Base-by-base conservation (phyloP, 768 basidiomycete species). In the Termitomyces sp. region DNA sequence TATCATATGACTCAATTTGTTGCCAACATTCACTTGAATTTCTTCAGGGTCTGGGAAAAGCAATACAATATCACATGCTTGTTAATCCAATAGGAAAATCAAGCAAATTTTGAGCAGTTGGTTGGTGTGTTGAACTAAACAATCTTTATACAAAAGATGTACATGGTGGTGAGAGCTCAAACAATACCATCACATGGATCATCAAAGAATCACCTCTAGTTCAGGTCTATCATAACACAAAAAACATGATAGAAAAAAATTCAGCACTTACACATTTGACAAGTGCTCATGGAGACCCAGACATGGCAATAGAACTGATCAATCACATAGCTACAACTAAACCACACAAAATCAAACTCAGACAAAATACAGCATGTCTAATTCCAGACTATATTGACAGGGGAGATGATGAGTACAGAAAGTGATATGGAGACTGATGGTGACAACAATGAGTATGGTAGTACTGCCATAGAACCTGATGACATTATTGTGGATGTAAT, bases 121-220 rank as follows among this genome's bases (percentile, higher is more conserved):
- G 79, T 48, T 79, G 76, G 76, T 50, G 70, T 8, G 62, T 75
- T 1, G 76, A 81, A 56, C 63, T 72, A 2, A 72, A 77, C 31
- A 79, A 80, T 55, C 66, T 78, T 1, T 76, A 70, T n/a, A 76
- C 68, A 5, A 80, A 78, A 65, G 76, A 75, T 25, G 23, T 25
- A 43, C 5, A 76, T 59, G 69, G 69, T 1, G 74, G 75, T 0
- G 66, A 68, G 8, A 67, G 61, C 4, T 72, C 72, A 2, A 78
- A 76, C 55, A 64, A 65, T 27, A 73, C 65, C 3, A 66, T 69
- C 37, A 43, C 63, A 6, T 57, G 64, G 0, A 73, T 79, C 11
- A 54, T 75, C 4, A 56, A 64, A 11, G 71, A 75, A 46, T 77
- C 75, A 1, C 54, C 66, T 0, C 59, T 77, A 0, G 68, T 77